Base-by-base conservation (phyloP, 2,329 filamentous ascomycete species). In the Colletotrichum echinochloae region DNA sequence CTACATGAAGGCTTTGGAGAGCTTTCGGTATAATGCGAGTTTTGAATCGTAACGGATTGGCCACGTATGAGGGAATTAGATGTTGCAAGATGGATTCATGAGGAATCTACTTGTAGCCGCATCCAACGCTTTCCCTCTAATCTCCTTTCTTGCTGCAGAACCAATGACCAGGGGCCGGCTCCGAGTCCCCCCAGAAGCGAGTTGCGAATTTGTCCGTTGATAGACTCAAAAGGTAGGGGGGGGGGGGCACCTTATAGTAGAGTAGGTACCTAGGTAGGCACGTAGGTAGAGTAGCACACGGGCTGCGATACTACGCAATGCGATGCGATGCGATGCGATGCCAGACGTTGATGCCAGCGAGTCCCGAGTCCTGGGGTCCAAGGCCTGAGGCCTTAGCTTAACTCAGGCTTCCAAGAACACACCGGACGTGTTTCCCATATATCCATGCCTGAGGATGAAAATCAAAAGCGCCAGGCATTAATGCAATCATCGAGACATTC, bases 51-150 rank as follows among this genome's bases (percentile, higher is more conserved):
- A 16, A n/a, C 33, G n/a, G 28, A 35, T 39, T 26, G 20, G 20
- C 51, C 41, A 61, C 37, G 46, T 28, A 30, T 20, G 9, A 61
- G 26, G 20, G 51, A 33, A 61, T 39, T 23, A 51, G 59, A 61
- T 61, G 44, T 67, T 55, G 65, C 33, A 51, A 56, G 59, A 46
- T 49, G 65, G 46, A 61, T 20, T 56, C 23, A 54, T 18, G 39
- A 44, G 39, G 65, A 33, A 63, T 33, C 23, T 30, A 39, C 44
- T 67, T 41, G 33, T 33, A 56, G 28, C 28, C 33, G 35, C 33
- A 63, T 18, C 41, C 7, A 41, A 41, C 16, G 5, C n/a, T n/a
- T n/a, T n/a, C n/a, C n/a, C n/a, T n/a, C 14, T 5, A 7, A 3
- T 12, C 30, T 5, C 64, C 46, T 7, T n/a, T 26, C 55, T 14